Conservation (phyloP, 352 stramenopile species). For the Pythium folliculosum region DNA sequence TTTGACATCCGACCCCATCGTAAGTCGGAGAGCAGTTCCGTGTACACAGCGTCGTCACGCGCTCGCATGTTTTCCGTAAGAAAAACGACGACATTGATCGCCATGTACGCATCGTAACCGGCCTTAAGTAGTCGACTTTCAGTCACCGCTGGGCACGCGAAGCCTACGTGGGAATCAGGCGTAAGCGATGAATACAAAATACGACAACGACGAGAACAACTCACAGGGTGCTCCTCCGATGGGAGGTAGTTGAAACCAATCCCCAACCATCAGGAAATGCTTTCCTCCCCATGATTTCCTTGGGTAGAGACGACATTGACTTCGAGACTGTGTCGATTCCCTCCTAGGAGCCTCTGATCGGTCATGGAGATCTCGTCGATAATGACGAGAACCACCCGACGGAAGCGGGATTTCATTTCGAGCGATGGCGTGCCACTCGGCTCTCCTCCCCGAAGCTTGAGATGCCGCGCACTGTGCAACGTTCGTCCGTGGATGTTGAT, state of each 20-base stretch:
- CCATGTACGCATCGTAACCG: not conserved
- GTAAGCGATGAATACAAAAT: not conserved
- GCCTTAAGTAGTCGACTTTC: not conserved
- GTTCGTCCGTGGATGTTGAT: constrained; percentile 2
- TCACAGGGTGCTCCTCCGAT: not conserved
- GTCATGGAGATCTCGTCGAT: not conserved
- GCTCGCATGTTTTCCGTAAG: constrained; percentile 10
- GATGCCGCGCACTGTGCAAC: not conserved
- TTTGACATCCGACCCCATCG: not conserved
- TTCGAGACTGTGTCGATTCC: not conserved
- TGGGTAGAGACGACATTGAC: not conserved
- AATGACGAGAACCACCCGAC: not conserved
- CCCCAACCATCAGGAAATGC: not conserved
- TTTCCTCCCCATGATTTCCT: not conserved
- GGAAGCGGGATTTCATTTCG: not conserved
- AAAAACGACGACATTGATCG: constrained; percentile 6
- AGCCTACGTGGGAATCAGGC: not conserved
- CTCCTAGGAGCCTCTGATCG: not conserved
- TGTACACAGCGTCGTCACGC: constrained; percentile 2
- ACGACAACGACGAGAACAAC: not conserved
- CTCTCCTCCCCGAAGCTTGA: not conserved
- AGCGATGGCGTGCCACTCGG: not conserved
- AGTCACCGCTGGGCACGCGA: not conserved
- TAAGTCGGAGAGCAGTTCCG: constrained; percentile 4
- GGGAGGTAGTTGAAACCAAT: not conserved